Conservation (phyloP, 192 early-diverging fungal species). For the Linderina pennispora region DNA sequence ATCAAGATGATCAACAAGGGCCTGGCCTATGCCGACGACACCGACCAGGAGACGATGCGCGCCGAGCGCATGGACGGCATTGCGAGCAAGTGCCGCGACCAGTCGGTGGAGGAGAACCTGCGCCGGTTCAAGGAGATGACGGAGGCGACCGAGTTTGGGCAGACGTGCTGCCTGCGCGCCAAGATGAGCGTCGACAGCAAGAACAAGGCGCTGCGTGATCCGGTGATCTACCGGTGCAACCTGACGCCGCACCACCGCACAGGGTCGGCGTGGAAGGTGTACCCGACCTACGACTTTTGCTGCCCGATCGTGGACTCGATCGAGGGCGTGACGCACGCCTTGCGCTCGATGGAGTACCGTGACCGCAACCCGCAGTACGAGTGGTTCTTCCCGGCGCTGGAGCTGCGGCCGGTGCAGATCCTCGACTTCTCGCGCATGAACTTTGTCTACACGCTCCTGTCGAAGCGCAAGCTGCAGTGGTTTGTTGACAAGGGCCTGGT, state of each 20-base stretch:
- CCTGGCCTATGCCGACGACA: constrained; percentile 91
- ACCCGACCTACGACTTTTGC: constrained; percentile 98
- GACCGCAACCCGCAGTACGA: constrained; percentile 96
- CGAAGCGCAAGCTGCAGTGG: constrained; percentile 97
- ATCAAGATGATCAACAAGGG: constrained; percentile 80
- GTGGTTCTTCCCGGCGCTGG: constrained; percentile 89
- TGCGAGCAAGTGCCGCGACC: constrained; percentile 75
- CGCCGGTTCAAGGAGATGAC: constrained; percentile 88
- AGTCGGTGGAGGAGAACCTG: constrained; percentile 87
- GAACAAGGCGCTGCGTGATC: constrained; percentile 95
- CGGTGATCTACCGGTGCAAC: constrained; percentile 95
- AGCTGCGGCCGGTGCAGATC: constrained; percentile 82
- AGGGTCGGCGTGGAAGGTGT: constrained; percentile 92
- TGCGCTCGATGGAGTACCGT: constrained; percentile 96
- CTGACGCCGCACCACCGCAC: constrained; percentile 81
- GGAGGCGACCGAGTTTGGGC: constrained; percentile 74
- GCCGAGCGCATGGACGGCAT: constrained; percentile 77
- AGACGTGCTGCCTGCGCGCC: constrained; percentile 83
- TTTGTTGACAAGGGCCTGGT: constrained; percentile 87
- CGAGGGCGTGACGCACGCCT: constrained; percentile 97
- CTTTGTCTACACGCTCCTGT: constrained; percentile 97
- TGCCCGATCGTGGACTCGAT: constrained; percentile 94
- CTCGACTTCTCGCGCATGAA: constrained; percentile 94
- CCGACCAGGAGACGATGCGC: constrained; percentile 83
- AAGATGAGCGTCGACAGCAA: constrained; percentile 86